phyloP scores from a whole-genome alignment of 2,329 filamentous ascomycete genomes.

The Stagonosporopsis vannaccii region DNA sequence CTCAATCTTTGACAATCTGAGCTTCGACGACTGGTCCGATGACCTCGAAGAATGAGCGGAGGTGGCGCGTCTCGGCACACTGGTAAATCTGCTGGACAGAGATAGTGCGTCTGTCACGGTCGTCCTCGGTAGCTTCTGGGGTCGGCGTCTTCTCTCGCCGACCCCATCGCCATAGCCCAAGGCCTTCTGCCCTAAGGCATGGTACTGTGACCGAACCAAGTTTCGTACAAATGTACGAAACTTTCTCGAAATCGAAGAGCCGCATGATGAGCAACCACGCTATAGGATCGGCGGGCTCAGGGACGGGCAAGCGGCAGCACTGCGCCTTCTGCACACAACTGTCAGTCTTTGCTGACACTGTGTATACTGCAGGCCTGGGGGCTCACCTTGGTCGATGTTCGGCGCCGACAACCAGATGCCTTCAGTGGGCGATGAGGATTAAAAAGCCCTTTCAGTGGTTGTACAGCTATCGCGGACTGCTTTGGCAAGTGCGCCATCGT shows the following conservation, averaged over 20 bases:
- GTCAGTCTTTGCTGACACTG: not conserved
- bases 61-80: constrained; percentile 87
- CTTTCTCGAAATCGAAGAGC: not conserved
- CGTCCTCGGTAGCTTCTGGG: constrained; percentile 87
- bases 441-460: not conserved
- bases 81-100: constrained; percentile 98
- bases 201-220: no score
- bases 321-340: not conserved
- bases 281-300: no score
- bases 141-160: constrained; percentile 59
- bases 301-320: not conserved
- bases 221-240: not conserved
- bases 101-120: constrained; percentile 93
- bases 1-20: constrained; percentile 97
- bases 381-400: not conserved
- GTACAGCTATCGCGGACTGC: not conserved
- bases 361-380: not conserved
- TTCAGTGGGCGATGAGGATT: not conserved
- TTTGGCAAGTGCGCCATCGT: not conserved
- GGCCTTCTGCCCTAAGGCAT: no score
- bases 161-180: constrained; percentile 12
- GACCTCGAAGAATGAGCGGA: constrained; percentile 95
- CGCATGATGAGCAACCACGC: no score
- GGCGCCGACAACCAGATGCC: no score
- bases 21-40: constrained; percentile 94